Evolutionary conservation across 345 rosid genomes (phyloP), one percentile per base, ranked within the genome.

Genomic region (Odontarrhena argentea): DNA sequence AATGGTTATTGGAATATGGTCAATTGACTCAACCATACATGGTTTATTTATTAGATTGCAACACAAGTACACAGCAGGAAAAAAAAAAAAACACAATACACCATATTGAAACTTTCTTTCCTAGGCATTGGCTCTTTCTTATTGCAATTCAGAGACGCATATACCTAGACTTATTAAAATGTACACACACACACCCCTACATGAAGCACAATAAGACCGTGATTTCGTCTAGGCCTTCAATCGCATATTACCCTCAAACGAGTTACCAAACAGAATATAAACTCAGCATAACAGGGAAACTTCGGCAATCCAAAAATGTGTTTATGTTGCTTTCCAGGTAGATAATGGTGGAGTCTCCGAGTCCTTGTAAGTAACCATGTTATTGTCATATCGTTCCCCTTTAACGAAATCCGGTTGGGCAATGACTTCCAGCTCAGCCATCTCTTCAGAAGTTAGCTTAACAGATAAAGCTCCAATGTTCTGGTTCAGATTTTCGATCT

Each of bases 391-490:
- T 56, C 85, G 50, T n/a, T 76, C 81, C 1, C 88, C 84, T 57
- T 83, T 80, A 32, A 83, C 83, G 0, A 55, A 60, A 42, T 67
- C 80, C 0, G 77, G 70, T 12, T 68, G 65, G 26, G 80, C 86
- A 45, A 82, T 82, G 30, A 60, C 56, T 69, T 85, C 85, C 0
- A 85, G 83, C 68, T 87, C 82, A 15, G 79, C 69, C 81, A 85
- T 82, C 58, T 87, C 91, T 59, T 85, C 82, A 0, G 52, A 73
- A 43, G 86, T 63, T 14, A 87, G 77, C 25, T 84, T 84, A 46
- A 87, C 81, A 0, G 81, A 78, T 65, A 87, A 55, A 73, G 90
- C 86, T 48, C 80, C 82, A 10, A 80, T 74, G 73, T 87, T 87
- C 60, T 80, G 82, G 56, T 80, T 75, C 11, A 87, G 72, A 80